Evolutionary conservation across 2,329 filamentous ascomycete genomes (phyloP).

Genomic region (Aspergillus niger): DNA sequence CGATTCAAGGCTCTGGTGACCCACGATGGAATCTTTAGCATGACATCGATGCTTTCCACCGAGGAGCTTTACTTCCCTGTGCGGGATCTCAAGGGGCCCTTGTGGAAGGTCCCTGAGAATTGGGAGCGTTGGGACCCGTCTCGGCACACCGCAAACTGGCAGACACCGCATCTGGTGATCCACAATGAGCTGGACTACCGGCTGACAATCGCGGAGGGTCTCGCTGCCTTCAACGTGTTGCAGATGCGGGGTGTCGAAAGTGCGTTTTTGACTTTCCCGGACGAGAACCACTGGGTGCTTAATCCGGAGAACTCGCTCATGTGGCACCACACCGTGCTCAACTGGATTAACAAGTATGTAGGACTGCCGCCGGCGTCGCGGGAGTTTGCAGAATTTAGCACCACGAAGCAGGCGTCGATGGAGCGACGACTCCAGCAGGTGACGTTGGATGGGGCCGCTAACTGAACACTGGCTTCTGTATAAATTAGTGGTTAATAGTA

Average conservation of each 20-base stretch:
- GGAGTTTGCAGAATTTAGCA: constrained; percentile 24
- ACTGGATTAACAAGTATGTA: constrained; percentile 68
- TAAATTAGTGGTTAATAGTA: no score
- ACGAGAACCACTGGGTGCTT: constrained; percentile 80
- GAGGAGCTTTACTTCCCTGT: constrained; percentile 60
- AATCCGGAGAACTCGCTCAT: constrained; percentile 89
- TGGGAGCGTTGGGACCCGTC: constrained; percentile 63
- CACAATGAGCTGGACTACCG: constrained; percentile 91
- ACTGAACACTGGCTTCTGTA: no score
- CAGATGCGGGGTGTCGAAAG: constrained; percentile 75
- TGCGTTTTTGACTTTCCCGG: constrained; percentile 77
- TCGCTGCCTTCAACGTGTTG: constrained; percentile 82
- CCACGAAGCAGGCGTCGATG: constrained; percentile 8
- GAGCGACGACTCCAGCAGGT: constrained; percentile 23
- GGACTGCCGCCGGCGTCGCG: constrained; percentile 52
- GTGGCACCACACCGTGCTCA: constrained; percentile 84
- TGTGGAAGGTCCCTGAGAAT: constrained; percentile 52
- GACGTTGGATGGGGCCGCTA: constrained; percentile 6
- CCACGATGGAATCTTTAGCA: constrained; percentile 54
- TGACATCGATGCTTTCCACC: constrained; percentile 46
- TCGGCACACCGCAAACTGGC: constrained; percentile 66
- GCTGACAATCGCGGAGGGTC: constrained; percentile 78
- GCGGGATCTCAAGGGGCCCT: constrained; percentile 53
- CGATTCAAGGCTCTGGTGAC: constrained; percentile 61
- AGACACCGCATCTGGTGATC: constrained; percentile 84